These are phyloP conservation scores for Papiliotrema terrestris DNA, from an alignment of 1,284 basidiomycete species.

Conservation along the genomic window DNA sequence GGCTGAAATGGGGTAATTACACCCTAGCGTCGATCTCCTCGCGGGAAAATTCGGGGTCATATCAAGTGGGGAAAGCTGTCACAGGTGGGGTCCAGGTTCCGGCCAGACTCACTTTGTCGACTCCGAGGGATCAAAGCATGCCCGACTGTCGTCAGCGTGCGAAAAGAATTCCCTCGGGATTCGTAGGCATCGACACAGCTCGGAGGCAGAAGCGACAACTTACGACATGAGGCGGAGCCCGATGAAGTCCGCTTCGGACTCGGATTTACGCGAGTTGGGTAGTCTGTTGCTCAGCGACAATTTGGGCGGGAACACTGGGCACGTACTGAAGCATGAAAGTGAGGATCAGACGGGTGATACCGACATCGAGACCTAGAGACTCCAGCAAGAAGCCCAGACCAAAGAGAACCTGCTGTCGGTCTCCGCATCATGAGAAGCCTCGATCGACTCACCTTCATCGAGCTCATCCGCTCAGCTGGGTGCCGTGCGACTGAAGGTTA, in stretches of 20 bases:
- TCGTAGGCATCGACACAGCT: not conserved
- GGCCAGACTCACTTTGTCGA: constrained; percentile 60
- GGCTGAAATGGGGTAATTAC: not conserved
- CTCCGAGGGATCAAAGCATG: constrained; percentile 50
- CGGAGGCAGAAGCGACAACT: constrained; percentile 8
- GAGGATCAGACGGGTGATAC: constrained; percentile 51
- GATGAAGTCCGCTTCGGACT: constrained; percentile 77
- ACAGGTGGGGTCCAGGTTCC: not conserved
- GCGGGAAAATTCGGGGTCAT: not conserved
- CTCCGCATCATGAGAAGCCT: not conserved
- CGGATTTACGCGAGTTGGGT: constrained; percentile 77
- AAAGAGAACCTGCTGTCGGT: constrained; percentile 51
- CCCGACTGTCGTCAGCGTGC: constrained; percentile 15
- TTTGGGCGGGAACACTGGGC: not conserved
- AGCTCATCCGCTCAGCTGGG: constrained; percentile 64
- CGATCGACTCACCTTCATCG: constrained; percentile 51
- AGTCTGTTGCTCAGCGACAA: constrained; percentile 48
- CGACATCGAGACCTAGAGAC: constrained; percentile 59
- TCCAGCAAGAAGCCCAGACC: constrained; percentile 56
- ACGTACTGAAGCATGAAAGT: constrained; percentile 59
- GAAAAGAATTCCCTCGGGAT: not conserved
- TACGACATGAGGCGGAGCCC: constrained; percentile 66
- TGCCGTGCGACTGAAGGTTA: constrained; percentile 65
- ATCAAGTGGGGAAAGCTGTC: constrained; percentile 1
- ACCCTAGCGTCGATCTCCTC: constrained; percentile 2